Base-by-base conservation (phyloP, 2,329 filamentous ascomycete species). In the Fusarium secorum region DNA sequence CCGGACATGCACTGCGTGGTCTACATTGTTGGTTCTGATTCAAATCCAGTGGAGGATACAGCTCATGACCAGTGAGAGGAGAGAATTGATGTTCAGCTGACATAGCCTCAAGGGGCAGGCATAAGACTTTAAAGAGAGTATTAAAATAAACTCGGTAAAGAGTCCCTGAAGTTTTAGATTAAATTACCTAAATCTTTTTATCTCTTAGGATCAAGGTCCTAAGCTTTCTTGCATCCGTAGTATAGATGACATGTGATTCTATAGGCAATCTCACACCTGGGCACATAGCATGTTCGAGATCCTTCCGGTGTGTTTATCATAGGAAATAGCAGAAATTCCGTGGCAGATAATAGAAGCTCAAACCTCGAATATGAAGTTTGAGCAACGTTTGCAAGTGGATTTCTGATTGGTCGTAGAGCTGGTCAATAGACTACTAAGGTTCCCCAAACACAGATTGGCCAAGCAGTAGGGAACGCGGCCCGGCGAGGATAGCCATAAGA, bases 281-380 rank as follows among this genome's bases (percentile, higher is more conserved):
- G 13, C 11, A 58, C 17, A 38, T n/a, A 32, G 7, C 6, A 30
- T 28, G 15, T 7, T 11, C 2, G 15, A 53, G n/a, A 4, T 9
- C 15, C 18, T 32, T 15, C 20, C 11, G 41, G 48, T 64, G 84
- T 22, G 87, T 86, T 75, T 39, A 61, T 55, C 4, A 35, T 17
- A 33, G 9, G 32, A 13, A n/a, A 18, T n/a, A 32, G 35, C 13
- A 38, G 55, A 38, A 9, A 48, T 45, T 30, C 17, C 42, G 36
- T 41, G 48, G 32, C n/a, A 54, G 42, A 35, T 32, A 20, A 15
- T 32, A 32, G 22, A 44, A 57, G 35, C 49, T 53, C 17, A 35
- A 54, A 33, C 24, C 13, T 35, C n/a, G 22, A 28, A 15, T 20
- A 7, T 41, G 38, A n/a, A 49, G 51, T 48, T 20, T 33, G 26